Conservation (phyloP, 139 green algal genomes). For the Chlorella sp. region DNA sequence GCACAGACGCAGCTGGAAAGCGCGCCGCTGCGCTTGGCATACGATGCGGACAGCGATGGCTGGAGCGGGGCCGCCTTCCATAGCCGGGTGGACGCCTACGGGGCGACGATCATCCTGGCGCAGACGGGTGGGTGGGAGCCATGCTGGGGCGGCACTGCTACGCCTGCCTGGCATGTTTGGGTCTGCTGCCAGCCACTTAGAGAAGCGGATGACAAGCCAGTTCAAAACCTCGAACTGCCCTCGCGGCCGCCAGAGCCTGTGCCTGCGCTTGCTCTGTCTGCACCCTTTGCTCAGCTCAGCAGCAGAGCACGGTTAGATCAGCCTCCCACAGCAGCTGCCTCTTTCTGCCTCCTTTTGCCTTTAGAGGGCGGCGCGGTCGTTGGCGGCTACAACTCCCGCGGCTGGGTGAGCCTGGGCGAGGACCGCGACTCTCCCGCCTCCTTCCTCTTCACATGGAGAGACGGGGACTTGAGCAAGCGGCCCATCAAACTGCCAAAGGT, state of each 20-base stretch:
- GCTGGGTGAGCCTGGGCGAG: constrained; percentile 74
- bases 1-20: constrained; percentile 74
- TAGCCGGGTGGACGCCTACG: constrained; percentile 61
- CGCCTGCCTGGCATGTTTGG: no score
- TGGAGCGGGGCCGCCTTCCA: constrained; percentile 76
- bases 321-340: neutral
- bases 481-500: constrained; percentile 80
- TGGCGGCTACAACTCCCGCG: constrained; percentile 79
- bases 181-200: no score
- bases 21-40: constrained; percentile 61
- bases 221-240: no score
- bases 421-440: constrained; percentile 70
- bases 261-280: neutral
- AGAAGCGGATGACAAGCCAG: no score
- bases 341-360: neutral
- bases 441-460: constrained; percentile 82
- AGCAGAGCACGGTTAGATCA: neutral
- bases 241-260: no score
- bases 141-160: neutral
- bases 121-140: neutral
- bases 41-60: constrained; percentile 67
- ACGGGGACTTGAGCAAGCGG: constrained; percentile 54
- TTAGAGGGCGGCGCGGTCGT: constrained; percentile 62
- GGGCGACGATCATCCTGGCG: constrained; percentile 53
- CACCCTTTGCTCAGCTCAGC: neutral